Evolutionary conservation across 2,329 filamentous ascomycete genomes (phyloP).

Genomic region (Cladosporium velox): DNA sequence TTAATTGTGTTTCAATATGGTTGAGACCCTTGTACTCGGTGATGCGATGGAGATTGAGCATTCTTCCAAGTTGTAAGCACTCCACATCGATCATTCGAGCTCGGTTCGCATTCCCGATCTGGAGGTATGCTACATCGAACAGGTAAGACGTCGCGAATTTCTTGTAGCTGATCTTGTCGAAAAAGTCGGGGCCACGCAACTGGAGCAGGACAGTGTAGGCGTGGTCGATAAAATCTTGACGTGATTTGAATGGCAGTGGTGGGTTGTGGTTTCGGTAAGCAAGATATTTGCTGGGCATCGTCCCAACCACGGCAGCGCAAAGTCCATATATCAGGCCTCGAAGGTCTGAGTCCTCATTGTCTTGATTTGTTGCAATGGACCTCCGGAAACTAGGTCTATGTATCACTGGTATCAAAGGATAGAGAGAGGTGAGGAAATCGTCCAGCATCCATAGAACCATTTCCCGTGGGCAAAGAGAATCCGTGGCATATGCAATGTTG

Average conservation of each 20-base stretch:
- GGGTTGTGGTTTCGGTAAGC: conserved; percentile 12
- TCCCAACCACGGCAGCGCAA: conserved; percentile 16
- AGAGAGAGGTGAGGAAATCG: conserved; percentile 13
- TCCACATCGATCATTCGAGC: conserved; percentile 19
- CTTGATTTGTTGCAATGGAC: conserved; percentile 6
- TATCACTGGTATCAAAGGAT: conserved; percentile 16
- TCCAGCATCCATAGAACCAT: conserved; percentile 18
- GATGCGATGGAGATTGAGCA: conserved; percentile 14
- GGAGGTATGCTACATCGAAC: conserved; percentile 19
- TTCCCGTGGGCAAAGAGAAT: conserved; percentile 11
- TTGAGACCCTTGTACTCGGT: conserved; percentile 18
- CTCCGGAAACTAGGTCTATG: conserved; percentile 16
- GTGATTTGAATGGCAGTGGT: background rate
- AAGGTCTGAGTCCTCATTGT: conserved; percentile 11
- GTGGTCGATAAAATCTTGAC: conserved; percentile 12
- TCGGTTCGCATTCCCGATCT: conserved; percentile 13
- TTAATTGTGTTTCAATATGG: conserved; percentile 21
- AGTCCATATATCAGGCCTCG: conserved; percentile 11
- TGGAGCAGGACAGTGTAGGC: conserved; percentile 1
- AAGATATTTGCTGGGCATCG: conserved; percentile 15
- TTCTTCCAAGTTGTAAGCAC: conserved; percentile 16
- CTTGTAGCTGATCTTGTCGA: conserved; percentile 20
- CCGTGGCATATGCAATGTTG: conserved; percentile 1
- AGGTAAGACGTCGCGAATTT: conserved; percentile 20
- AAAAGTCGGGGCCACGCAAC: conserved; percentile 11